Evolutionary conservation across 768 basidiomycete species (phyloP), one percentile per base, ranked within the genome.

Genomic region (Austroboletus eburneus): DNA sequence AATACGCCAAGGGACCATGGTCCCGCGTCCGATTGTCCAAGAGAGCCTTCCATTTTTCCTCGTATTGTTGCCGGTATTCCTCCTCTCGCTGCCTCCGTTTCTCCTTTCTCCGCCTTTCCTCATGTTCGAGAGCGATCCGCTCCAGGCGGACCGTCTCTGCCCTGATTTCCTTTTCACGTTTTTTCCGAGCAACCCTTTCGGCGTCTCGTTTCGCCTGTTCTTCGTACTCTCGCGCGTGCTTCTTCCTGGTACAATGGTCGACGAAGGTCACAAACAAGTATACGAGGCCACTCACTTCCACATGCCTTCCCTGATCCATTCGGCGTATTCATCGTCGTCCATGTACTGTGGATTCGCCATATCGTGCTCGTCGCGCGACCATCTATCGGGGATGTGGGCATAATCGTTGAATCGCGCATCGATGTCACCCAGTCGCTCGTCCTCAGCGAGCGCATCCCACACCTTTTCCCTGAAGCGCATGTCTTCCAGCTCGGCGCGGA

Each of bases 321-420:
- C 88, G 2, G 85, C 79, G 55, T 95, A 95, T 49, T 90, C 84
- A 54, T 93, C 86, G 8, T 93, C 91, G 49, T 85, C 83, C 85
- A 94, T 85, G 39, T 62, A 52, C 39, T 57, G 62, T 23, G 73
- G 71, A 48, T 79, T 65, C 36, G 42, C 51, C 58, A 64, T 33
- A 69, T 78, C 56, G 66, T 73, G 61, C 64, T 68, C 55, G 62
- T 80, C 64, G 27, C 37, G 47, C 1, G 54, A 63, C 85, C 88
- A 91, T 33, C 87, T 75, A 54, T 77, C 72, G 5, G 90, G 91
- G 3, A 91, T 69, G 63, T 87, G 87, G 2, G 76, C 73, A 62
- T 80, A 87, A 38, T 78, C 75, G 52, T 85, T 87, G 54, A 90
- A 69, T 30, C 69, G 73, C 4, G 82, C 72, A 61, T 86, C 77